Evolutionary conservation across 2,329 filamentous ascomycete genomes (phyloP).

Genomic region (Diaporthe velutina): DNA sequence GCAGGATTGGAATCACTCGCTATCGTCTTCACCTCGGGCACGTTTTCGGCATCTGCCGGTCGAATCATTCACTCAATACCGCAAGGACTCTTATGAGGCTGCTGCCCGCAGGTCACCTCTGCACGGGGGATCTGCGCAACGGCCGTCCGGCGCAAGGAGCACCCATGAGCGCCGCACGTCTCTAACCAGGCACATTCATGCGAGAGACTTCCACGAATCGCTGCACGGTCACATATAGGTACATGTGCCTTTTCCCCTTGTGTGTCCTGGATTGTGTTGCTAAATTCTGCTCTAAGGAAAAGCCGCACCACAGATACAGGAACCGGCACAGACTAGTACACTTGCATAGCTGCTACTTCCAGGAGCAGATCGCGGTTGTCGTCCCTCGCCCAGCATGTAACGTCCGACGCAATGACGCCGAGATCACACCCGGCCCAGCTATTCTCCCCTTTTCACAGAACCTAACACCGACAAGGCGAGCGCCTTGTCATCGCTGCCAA

Average conservation of each 20-base stretch:
- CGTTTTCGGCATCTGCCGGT: slow-evolving; percentile 26
- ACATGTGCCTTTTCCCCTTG: not conserved
- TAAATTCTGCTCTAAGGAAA: slow-evolving; percentile 1
- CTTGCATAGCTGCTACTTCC: not conserved
- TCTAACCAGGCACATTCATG: slow-evolving; percentile 35
- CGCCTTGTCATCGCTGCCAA: not conserved
- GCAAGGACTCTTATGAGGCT: not conserved
- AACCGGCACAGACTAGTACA: slow-evolving; percentile 16
- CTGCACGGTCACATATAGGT: slow-evolving; percentile 17
- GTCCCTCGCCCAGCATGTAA: slow-evolving; percentile 23
- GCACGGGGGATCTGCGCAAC: slow-evolving; percentile 28
- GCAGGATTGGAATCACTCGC: not conserved
- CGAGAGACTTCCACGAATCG: slow-evolving; percentile 24
- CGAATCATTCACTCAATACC: not conserved
- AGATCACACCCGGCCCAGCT: slow-evolving; percentile 6
- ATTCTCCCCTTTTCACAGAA: not conserved
- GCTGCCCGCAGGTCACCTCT: slow-evolving; percentile 1
- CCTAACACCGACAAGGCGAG: not conserved
- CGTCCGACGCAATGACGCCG: slow-evolving; percentile 23
- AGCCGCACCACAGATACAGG: not conserved
- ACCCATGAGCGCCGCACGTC: slow-evolving; percentile 23
- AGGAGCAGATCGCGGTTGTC: not conserved
- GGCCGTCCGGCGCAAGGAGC: slow-evolving; percentile 22
- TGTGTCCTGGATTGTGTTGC: not conserved
- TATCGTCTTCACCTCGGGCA: not conserved